Evolutionary conservation across 768 basidiomycete genomes (phyloP).

Genomic region (Naganishia friedmannii): DNA sequence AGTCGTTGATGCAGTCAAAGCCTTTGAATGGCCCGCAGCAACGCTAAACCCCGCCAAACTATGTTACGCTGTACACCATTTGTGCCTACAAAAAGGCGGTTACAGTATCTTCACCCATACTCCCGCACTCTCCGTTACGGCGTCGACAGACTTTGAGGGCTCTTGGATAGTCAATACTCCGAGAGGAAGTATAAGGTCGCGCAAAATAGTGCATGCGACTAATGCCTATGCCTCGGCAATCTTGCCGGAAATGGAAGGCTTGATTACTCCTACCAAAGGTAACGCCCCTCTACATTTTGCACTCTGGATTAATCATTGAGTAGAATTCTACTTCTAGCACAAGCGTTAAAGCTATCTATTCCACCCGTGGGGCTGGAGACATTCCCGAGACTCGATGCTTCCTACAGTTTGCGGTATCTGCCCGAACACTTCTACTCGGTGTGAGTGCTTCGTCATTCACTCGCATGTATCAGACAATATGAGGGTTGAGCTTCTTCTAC

Average conservation of each 20-base stretch:
- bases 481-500: slow-evolving; percentile 9
- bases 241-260: slow-evolving; percentile 61
- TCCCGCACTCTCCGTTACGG: slow-evolving; percentile 60
- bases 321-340: slow-evolving; percentile 24
- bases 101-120: slow-evolving; percentile 67
- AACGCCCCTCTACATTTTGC: neutral
- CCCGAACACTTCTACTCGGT: slow-evolving; percentile 42
- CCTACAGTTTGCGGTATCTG: slow-evolving; percentile 37
- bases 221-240: slow-evolving; percentile 78
- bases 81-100: slow-evolving; percentile 24
- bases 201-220: slow-evolving; percentile 76
- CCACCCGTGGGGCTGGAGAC: slow-evolving; percentile 36
- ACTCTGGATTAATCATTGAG: neutral
- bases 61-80: slow-evolving; percentile 22
- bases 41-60: slow-evolving; percentile 48
- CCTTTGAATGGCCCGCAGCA: slow-evolving; percentile 22
- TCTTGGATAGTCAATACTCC: slow-evolving; percentile 64
- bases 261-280: slow-evolving; percentile 40
- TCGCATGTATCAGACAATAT: neutral
- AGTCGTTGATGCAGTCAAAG: slow-evolving; percentile 52
- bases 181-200: slow-evolving; percentile 63
- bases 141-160: slow-evolving; percentile 24
- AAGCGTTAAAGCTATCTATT: slow-evolving; percentile 38
- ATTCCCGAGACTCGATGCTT: slow-evolving; percentile 34
- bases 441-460: neutral